Conservation (phyloP, 2,329 filamentous ascomycete genomes). For the Hortaea werneckii region DNA sequence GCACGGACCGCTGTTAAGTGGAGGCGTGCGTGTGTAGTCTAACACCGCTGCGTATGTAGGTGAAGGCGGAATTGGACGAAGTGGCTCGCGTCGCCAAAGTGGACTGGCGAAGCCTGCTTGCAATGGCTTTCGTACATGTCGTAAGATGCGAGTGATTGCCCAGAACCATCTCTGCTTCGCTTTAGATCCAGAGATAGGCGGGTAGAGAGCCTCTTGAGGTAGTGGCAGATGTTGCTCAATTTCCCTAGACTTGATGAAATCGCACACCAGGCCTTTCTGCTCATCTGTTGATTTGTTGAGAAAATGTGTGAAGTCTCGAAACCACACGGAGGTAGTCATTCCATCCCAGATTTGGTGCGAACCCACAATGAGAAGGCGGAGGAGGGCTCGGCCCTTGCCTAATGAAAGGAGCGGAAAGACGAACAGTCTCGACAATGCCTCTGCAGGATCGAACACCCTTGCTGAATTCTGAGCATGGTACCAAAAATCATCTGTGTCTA, state of each 20-base stretch:
- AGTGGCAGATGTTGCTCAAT: conserved; percentile 27
- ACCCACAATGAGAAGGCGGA: conserved; percentile 31
- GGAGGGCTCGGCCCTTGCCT: conserved; percentile 17
- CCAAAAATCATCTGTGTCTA: conserved; percentile 30
- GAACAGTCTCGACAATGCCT: conserved; percentile 30
- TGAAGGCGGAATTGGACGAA: conserved; percentile 12
- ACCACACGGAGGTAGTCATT: conserved; percentile 32
- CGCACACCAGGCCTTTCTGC: not conserved
- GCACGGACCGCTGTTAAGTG: conserved; percentile 27
- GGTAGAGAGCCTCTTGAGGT: conserved; percentile 40
- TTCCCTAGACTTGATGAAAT: not conserved
- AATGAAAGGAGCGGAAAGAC: conserved; percentile 25
- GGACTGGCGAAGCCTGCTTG: conserved; percentile 35
- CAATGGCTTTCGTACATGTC: conserved; percentile 31
- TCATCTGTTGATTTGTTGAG: conserved; percentile 22
- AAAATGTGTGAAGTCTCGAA: conserved; percentile 30
- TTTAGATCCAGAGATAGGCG: conserved; percentile 25
- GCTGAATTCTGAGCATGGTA: conserved; percentile 32
- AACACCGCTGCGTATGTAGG: conserved; percentile 26
- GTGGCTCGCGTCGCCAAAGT: conserved; percentile 17
- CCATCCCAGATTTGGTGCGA: conserved; percentile 39
- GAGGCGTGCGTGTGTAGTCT: conserved; percentile 29
- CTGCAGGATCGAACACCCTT: conserved; percentile 29
- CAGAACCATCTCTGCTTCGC: conserved; percentile 39
- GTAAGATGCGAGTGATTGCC: conserved; percentile 34